Evolutionary conservation across 345 rosid genomes (phyloP), one percentile per base, ranked within the genome.

Genomic region (Citrus mangshanensis): DNA sequence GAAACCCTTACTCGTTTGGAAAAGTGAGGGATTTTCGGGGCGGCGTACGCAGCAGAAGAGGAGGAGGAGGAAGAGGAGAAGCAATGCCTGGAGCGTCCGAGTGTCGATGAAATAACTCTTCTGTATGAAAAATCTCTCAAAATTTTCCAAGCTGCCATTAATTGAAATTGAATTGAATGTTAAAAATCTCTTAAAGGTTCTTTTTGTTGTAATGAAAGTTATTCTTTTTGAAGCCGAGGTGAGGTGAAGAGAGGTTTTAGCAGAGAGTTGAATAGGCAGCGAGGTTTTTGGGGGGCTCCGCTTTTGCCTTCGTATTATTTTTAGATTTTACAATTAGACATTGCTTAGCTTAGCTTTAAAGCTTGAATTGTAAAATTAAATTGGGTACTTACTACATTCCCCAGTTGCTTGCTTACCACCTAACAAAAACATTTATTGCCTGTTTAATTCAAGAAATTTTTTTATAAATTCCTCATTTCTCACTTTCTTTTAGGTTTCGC

Each of bases 11-110:
- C 98, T 77, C 88, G 90, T 80, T 88, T 92, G 76, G 95, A 89
- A 79, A 86, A 91, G 79, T 92, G 98, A 72, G 97, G 97, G 58
- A 94, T 91, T 85, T 91, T 89, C 73, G 89, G 89, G 59, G 82
- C 70, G 55, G 82, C 4, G 63, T 79, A 30, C 28, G 85, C 69
- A 71, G 79, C 82, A 9, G 65, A 21, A 54, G 70, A 35, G 7
- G 87, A 69, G 59, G 74, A 40, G 51, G 40, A 0, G n/a, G n/a
- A n/a, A n/a, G n/a, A n/a, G 10, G 74, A 71, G 54, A 3, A 51
- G 32, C 25, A 71, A 82, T 87, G 81, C 25, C 95, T 78, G 56
- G 79, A 58, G 69, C 89, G 69, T 63, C 85, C 88, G 70, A 85
- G 64, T 74, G 82, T 79, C 73, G 71, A 78, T 69, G 87, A 85